A percentile compares a stretch with the other conserved stretches of the same genome.
Conservation (phyloP, 2,329 filamentous ascomycete species). For the Ascocoryne sarcoides region DNA sequence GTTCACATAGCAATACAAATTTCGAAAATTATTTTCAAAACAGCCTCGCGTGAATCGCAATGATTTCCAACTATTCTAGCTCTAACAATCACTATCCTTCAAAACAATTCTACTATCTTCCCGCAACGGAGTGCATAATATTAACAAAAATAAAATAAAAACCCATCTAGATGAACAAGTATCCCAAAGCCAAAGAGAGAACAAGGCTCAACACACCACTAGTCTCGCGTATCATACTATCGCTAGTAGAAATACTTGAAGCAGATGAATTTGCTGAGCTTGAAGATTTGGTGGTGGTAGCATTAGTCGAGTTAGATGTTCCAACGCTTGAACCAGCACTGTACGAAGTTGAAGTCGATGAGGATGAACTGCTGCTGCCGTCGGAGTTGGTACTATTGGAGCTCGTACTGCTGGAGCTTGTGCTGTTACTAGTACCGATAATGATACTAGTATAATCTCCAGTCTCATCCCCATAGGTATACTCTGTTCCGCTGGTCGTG, state of each 20-base stretch:
- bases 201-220: slow-evolving; percentile 1
- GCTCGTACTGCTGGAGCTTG: not conserved
- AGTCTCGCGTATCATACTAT: not conserved
- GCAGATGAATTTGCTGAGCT: slow-evolving; percentile 3
- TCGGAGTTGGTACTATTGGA: not conserved
- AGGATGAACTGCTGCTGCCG: not conserved
- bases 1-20: too few relatives aligned
- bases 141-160: too few relatives aligned
- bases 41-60: too few relatives aligned
- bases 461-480: slow-evolving; percentile 51
- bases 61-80: too few relatives aligned
- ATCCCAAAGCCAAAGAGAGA: slow-evolving; percentile 7
- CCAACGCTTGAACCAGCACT: slow-evolving; percentile 6
- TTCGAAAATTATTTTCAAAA: too few relatives aligned
- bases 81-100: too few relatives aligned
- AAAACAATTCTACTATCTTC: too few relatives aligned
- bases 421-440: slow-evolving; percentile 2
- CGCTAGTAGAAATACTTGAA: not conserved
- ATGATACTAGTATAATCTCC: slow-evolving; percentile 46
- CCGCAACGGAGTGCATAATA: too few relatives aligned
- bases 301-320: slow-evolving; percentile 1
- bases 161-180: slow-evolving; percentile 10
- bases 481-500: slow-evolving; percentile 46
- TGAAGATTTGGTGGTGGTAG: slow-evolving; percentile 5
- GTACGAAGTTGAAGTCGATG: slow-evolving; percentile 1